phyloP scores from a whole-genome alignment of 2,329 filamentous ascomycete species.

The Diaporthe caulivora region DNA sequence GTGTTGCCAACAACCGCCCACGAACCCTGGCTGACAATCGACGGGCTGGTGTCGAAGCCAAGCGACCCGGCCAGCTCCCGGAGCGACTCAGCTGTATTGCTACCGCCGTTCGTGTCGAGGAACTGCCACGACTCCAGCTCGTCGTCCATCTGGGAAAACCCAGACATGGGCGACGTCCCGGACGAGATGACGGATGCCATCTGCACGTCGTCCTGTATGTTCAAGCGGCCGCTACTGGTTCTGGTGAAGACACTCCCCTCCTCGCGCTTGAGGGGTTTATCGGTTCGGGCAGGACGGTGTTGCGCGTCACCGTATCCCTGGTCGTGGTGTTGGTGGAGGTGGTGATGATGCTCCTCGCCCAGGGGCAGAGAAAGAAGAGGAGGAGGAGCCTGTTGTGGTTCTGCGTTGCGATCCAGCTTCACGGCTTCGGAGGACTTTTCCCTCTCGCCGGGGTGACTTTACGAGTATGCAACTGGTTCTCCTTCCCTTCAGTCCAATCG shows the following conservation, averaged over 20 bases:
- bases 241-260: neutral
- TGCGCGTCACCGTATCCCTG: neutral
- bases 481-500: neutral
- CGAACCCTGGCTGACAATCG: slow-evolving; percentile 63
- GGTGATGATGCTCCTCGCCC: neutral
- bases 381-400: slow-evolving; percentile 10
- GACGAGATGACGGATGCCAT: slow-evolving; percentile 51
- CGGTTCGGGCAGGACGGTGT: neutral
- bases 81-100: slow-evolving; percentile 43
- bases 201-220: slow-evolving; percentile 14
- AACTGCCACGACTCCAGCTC: slow-evolving; percentile 47
- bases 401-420: slow-evolving; percentile 19
- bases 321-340: neutral
- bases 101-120: slow-evolving; percentile 42
- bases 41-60: slow-evolving; percentile 63
- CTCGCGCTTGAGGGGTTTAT: neutral
- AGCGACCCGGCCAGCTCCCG: slow-evolving; percentile 14
- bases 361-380: slow-evolving; percentile 9
- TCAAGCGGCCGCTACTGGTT: neutral
- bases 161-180: slow-evolving; percentile 44
- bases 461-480: neutral
- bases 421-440: neutral
- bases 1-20: slow-evolving; percentile 60
- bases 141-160: slow-evolving; percentile 41
- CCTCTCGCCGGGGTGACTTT: neutral